Evolutionary conservation across 345 rosid species (phyloP).

Genomic region (Citrus sp.): DNA sequence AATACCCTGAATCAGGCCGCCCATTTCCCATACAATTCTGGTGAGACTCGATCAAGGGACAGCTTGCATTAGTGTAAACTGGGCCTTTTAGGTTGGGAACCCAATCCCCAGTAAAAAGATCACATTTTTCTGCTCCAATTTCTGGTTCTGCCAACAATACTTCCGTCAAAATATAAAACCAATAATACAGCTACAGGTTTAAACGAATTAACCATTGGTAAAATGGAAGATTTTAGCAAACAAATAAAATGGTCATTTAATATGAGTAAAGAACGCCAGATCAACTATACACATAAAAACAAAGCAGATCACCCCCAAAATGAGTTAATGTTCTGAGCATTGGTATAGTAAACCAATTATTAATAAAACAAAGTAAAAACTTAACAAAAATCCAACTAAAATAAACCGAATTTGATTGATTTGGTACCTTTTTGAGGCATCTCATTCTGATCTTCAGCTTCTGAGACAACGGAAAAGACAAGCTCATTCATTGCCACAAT

Average conservation of each 20-base stretch:
- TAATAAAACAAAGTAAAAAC: neutral
- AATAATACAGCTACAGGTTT: neutral
- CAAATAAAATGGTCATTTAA: neutral
- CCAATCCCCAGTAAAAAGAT: constrained; percentile 85
- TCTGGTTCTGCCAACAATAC: constrained; percentile 21
- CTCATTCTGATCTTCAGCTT: constrained; percentile 38
- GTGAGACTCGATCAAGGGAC: constrained; percentile 70
- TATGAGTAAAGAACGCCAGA: neutral
- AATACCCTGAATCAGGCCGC: constrained; percentile 69
- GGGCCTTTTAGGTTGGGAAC: constrained; percentile 73
- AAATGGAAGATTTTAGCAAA: neutral
- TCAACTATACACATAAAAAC: neutral
- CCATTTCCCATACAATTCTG: constrained; percentile 95
- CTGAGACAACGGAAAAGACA: constrained; percentile 22
- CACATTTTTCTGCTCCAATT: constrained; percentile 53
- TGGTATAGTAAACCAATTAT: neutral
- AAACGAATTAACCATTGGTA: constrained; percentile 1
- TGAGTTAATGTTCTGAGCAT: neutral
- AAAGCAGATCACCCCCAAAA: neutral
- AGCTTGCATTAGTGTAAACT: constrained; percentile 62
- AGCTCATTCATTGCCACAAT: neutral
- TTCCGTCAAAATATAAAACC: constrained; percentile 12
- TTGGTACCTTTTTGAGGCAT: constrained; percentile 41
- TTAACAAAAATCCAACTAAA: neutral
- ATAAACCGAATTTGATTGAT: constrained; percentile 4